Conservation (phyloP, 331 rosid species). For the Spiraea crenata region DNA sequence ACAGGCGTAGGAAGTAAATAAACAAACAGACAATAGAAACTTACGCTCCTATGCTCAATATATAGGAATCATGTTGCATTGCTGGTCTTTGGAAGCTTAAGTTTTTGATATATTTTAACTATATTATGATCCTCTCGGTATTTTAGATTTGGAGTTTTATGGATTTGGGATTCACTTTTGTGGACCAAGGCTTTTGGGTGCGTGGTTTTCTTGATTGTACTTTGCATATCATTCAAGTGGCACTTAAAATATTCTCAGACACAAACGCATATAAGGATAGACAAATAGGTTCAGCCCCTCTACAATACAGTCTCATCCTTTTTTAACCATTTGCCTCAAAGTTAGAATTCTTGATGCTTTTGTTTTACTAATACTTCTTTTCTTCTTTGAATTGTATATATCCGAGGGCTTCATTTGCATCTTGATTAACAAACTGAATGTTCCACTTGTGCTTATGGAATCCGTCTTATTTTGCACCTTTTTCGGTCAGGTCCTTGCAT, state of each 20-base stretch:
- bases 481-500: constrained; percentile 54
- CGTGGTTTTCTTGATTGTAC: not conserved
- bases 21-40: not conserved
- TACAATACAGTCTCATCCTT: not conserved
- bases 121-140: not conserved
- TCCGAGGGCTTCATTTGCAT: constrained; percentile 11
- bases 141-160: not conserved
- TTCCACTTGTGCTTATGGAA: constrained; percentile 23
- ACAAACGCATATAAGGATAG: not conserved
- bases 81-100: constrained; percentile 1
- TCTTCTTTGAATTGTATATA: not conserved
- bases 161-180: not conserved
- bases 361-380: not conserved
- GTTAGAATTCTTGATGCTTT: not conserved
- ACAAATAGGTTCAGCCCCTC: not conserved
- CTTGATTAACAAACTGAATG: constrained; percentile 4
- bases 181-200: not conserved
- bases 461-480: constrained; percentile 11
- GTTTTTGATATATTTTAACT: not conserved
- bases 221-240: not conserved
- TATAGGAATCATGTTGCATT: not conserved
- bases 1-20: not conserved
- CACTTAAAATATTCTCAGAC: not conserved
- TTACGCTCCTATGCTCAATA: not conserved
- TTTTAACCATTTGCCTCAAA: not conserved